Conservation (phyloP, 352 stramenopile genomes). For the Blastocystis sp. region DNA sequence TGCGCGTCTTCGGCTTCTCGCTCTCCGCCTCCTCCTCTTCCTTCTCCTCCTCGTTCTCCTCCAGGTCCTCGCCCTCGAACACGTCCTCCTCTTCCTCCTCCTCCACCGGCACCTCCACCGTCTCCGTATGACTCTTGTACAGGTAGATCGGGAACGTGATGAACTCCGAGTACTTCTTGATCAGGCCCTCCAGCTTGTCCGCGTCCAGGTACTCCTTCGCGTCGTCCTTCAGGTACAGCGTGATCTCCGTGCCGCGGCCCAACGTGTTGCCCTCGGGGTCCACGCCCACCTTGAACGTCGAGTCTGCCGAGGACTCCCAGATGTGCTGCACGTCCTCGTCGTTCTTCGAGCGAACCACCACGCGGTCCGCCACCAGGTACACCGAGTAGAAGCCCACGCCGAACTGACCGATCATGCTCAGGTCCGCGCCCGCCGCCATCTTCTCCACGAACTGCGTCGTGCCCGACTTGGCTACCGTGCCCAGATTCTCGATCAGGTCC, state of each 20-base stretch:
- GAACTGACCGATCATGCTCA: slow-evolving; percentile 90
- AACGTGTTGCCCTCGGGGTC: slow-evolving; percentile 92
- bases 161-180: slow-evolving; percentile 98
- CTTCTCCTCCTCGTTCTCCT: slow-evolving; percentile 77
- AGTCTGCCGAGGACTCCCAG: slow-evolving; percentile 94
- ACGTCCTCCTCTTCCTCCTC: slow-evolving; percentile 77
- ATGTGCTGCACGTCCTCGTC: slow-evolving; percentile 94
- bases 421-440: slow-evolving; percentile 83
- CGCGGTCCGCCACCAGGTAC: slow-evolving; percentile 91
- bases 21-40: slow-evolving; percentile 76
- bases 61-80: slow-evolving; percentile 75
- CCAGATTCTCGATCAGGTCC: slow-evolving; percentile 93
- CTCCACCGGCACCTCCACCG: slow-evolving; percentile 81
- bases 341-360: slow-evolving; percentile 92
- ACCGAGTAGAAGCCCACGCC: slow-evolving; percentile 83
- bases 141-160: slow-evolving; percentile 98
- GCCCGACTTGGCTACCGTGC: slow-evolving; percentile 94
- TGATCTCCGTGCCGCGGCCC: slow-evolving; percentile 77
- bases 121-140: slow-evolving; percentile 85
- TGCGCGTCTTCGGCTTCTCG: slow-evolving; percentile 79
- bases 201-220: slow-evolving; percentile 89
- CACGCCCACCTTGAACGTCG: slow-evolving; percentile 89
- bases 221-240: slow-evolving; percentile 96
- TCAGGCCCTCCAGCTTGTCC: slow-evolving; percentile 69
- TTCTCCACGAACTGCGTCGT: slow-evolving; percentile 96